Evolutionary conservation across 2,329 filamentous ascomycete species (phyloP), one percentile per base, ranked within the genome.

Genomic region (Cadophora sp.): DNA sequence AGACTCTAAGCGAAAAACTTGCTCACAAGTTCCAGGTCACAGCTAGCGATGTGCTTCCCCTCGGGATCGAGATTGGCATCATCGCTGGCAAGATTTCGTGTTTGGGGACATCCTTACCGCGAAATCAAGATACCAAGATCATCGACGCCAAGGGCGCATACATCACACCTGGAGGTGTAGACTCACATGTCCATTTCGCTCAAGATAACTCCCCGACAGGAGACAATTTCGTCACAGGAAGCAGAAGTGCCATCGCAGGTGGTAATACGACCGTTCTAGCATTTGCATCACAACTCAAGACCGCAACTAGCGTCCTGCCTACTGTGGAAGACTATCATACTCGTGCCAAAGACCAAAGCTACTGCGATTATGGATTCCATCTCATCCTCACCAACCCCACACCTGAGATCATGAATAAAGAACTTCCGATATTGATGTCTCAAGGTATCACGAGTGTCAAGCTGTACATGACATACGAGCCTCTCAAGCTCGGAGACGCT

Each of bases 341-440:
- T 4, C 79, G 81, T 22, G 82, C 86, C 0, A 71, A 67, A 1
- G 80, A 77, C 16, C 81, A 83, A 51, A 81, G 79, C 66, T 87
- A 86, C 74, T 84, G 83, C 71, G 86, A 89, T 76, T 89, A 89
- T 73, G 82, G 83, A 2, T 85, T 87, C 69, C 86, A 88, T 72
- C 76, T 85, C 66, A 81, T 86, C 37, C 77, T 86, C 37, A 80
- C 81, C 0, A 84, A 85, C 67, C 83, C 84, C 0, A 80, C 76
- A 0, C 71, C 76, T 0, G 63, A 77, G 11, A 81, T 83, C 12
- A 77, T 85, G 24, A 68, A 69, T 1, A 74, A 76, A 0, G 83
- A 85, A 69, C 75, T 85, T 37, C 79, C 81, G 0, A 69, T 77
- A 19, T 71, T 84, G 19, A 79, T 78, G 3, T 65, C 77, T 3